Evolutionary conservation across 106 monocot species (phyloP).

Genomic region (Dioscorea alata): DNA sequence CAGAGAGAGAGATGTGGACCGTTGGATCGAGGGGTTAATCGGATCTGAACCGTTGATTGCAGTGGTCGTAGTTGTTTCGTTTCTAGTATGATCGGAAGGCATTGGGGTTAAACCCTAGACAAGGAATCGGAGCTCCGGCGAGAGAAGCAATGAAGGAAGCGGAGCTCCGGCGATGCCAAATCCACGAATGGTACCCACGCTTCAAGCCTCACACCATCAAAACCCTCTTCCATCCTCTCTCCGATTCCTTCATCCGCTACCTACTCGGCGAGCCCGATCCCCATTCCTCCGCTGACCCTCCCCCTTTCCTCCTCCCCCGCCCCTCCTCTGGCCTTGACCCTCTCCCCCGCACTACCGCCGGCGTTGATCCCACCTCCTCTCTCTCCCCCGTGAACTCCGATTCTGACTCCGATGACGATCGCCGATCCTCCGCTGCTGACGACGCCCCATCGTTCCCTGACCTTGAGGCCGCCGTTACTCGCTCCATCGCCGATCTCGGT

Average conservation of each 20-base stretch:
- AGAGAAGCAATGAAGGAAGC: constrained; percentile 20
- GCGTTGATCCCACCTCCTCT: background rate
- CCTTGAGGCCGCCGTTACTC: background rate
- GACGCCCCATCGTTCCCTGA: background rate
- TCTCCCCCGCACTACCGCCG: background rate
- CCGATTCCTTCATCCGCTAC: background rate
- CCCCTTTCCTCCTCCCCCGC: constrained; percentile 15
- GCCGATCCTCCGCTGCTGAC: background rate
- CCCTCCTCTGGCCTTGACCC: background rate
- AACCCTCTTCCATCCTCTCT: background rate
- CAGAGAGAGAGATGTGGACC: background rate
- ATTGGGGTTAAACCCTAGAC: too few species aligned
- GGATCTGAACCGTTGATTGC: background rate
- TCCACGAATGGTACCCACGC: constrained; percentile 49
- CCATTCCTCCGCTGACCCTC: background rate
- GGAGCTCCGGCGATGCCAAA: constrained; percentile 52
- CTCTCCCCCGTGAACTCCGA: background rate
- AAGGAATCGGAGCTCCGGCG: too few species aligned
- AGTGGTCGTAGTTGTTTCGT: too few species aligned
- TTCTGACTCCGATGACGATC: background rate
- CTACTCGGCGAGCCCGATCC: background rate
- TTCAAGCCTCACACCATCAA: background rate
- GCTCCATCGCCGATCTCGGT: constrained; percentile 16
- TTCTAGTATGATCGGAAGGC: too few species aligned
- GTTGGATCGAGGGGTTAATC: background rate